Evolutionary conservation across 441 rosid species (phyloP).

Genomic region (Croton laevigatus): DNA sequence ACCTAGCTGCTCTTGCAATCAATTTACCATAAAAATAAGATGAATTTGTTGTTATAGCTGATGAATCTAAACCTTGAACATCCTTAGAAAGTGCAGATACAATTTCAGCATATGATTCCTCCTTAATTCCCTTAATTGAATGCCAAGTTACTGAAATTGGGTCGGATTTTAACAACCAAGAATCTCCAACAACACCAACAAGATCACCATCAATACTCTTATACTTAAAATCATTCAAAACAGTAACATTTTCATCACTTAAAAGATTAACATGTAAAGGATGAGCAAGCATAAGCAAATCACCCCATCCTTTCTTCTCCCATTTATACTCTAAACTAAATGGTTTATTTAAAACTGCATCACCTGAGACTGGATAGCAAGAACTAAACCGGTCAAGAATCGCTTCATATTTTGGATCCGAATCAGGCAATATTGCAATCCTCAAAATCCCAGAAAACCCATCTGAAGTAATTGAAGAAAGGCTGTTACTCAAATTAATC

Average conservation of each 20-base stretch:
- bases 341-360: slow-evolving; percentile 61
- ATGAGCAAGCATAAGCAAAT: slow-evolving; percentile 93
- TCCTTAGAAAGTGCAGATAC: slow-evolving; percentile 61
- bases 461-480: slow-evolving; percentile 42
- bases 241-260: slow-evolving; percentile 36
- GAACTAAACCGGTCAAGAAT: slow-evolving; percentile 77
- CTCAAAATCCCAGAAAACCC: slow-evolving; percentile 68
- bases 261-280: slow-evolving; percentile 77
- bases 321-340: slow-evolving; percentile 76
- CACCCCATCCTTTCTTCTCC: slow-evolving; percentile 87
- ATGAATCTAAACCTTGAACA: slow-evolving; percentile 53
- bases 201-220: slow-evolving; percentile 82
- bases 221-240: slow-evolving; percentile 60
- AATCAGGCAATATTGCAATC: slow-evolving; percentile 52
- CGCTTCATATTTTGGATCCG: slow-evolving; percentile 41
- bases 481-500: slow-evolving; percentile 39
- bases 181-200: slow-evolving; percentile 82
- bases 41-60: slow-evolving; percentile 48
- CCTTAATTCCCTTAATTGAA: slow-evolving; percentile 60
- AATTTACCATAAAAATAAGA: slow-evolving; percentile 80
- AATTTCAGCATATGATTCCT: slow-evolving; percentile 55
- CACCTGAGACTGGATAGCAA: slow-evolving; percentile 76
- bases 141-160: slow-evolving; percentile 88
- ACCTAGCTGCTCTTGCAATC: slow-evolving; percentile 83
- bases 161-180: slow-evolving; percentile 62